Percentiles rank a stretch among this genome's conserved stretches.
phyloP scores from a whole-genome alignment of 108 stramenopile genomes.

The Pinguiococcus pyrenoidosus region DNA sequence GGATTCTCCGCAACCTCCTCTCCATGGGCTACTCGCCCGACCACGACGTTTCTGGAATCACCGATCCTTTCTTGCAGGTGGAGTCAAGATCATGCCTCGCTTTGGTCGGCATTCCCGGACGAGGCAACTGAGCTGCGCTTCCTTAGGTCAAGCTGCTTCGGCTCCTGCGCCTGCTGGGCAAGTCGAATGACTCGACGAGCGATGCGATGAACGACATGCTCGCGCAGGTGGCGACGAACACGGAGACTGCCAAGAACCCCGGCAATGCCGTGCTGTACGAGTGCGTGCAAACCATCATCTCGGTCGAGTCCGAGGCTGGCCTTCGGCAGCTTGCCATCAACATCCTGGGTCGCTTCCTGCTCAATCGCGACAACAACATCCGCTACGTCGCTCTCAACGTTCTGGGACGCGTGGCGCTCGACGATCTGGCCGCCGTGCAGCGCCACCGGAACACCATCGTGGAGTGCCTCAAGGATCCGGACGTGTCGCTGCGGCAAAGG shows the following conservation, averaged over 20 bases:
- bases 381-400: constrained; percentile 96
- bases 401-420: constrained; percentile 39
- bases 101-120: neutral
- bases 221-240: constrained; percentile 96
- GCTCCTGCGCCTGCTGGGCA: constrained; percentile 68
- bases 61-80: constrained; percentile 90
- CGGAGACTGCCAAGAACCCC: constrained; percentile 90
- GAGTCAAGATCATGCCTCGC: too few species aligned
- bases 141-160: constrained; percentile 72
- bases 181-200: constrained; percentile 33
- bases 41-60: constrained; percentile 84
- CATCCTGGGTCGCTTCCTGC: constrained; percentile 91
- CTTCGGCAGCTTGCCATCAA: constrained; percentile 91
- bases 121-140: neutral
- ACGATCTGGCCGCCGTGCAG: constrained; percentile 29
- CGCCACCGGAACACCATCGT: constrained; percentile 30
- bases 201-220: constrained; percentile 77
- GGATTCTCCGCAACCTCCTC: constrained; percentile 76
- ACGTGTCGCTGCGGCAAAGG: constrained; percentile 92
- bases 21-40: constrained; percentile 82
- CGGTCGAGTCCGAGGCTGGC: constrained; percentile 80
- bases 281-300: constrained; percentile 95
- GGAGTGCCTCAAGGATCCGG: constrained; percentile 70
- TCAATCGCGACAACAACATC: constrained; percentile 98
- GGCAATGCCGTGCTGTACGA: constrained; percentile 99